phyloP scores from a whole-genome alignment of 2,329 filamentous ascomycete species.

The Phialemoniopsis sp. region DNA sequence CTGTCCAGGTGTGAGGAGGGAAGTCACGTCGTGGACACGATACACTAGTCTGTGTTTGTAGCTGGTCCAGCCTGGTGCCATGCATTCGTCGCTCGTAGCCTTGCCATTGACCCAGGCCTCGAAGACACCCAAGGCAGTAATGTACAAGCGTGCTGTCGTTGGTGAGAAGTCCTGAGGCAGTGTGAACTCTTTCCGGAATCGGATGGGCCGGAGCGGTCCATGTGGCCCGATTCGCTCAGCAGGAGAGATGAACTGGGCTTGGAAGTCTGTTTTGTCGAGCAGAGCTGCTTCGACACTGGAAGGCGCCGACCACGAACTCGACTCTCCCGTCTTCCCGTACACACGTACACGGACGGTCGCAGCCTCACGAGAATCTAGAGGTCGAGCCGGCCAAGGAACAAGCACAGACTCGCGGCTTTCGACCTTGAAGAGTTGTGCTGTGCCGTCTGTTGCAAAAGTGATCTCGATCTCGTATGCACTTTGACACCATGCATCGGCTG shows the following conservation, averaged over 20 bases:
- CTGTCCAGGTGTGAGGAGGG: no score
- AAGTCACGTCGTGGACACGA: constrained; percentile 26
- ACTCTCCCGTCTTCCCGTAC: no score
- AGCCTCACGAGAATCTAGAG: no score
- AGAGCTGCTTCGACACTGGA: constrained; percentile 11
- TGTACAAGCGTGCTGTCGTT: constrained; percentile 22
- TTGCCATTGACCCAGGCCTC: constrained; percentile 27
- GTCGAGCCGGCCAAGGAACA: no score
- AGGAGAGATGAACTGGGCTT: constrained; percentile 2
- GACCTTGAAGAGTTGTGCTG: no score
- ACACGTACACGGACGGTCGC: no score
- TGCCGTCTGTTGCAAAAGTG: no score
- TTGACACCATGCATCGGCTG: no score
- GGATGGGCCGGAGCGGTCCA: constrained; percentile 7
- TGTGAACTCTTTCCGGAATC: constrained; percentile 11
- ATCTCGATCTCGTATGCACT: no score
- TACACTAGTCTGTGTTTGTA: constrained; percentile 34
- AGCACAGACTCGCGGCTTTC: no score
- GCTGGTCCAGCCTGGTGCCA: constrained; percentile 36
- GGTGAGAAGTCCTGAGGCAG: neutral
- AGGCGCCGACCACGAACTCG: no score
- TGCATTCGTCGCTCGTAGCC: constrained; percentile 17
- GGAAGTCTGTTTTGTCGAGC: constrained; percentile 7
- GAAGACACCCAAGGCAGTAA: constrained; percentile 27
- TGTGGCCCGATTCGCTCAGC: neutral